A percentile compares a stretch with the other conserved stretches of the same genome.
Conservation (phyloP, 768 basidiomycete species). For the Rhizopogon roseolus region DNA sequence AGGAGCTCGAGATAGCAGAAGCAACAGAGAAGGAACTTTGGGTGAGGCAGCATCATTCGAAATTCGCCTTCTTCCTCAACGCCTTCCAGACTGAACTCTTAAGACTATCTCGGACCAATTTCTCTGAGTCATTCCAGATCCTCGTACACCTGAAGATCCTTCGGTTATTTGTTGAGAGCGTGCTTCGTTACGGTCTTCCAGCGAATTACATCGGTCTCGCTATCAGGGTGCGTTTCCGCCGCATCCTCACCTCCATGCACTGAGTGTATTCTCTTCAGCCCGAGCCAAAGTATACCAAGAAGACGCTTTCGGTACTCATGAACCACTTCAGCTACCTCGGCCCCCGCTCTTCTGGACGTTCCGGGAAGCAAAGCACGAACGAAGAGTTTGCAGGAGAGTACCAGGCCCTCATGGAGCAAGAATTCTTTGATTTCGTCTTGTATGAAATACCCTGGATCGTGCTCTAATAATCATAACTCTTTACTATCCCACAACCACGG, state of each 20-base stretch:
- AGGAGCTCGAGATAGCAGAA: slow-evolving; percentile 76
- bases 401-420: slow-evolving; percentile 89
- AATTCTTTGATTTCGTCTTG: slow-evolving; percentile 92
- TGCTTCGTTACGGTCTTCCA: slow-evolving; percentile 91
- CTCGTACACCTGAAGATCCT: slow-evolving; percentile 91
- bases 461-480: slow-evolving; percentile 33
- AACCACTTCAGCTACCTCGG: slow-evolving; percentile 77
- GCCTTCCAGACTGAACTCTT: slow-evolving; percentile 77
- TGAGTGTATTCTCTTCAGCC: slow-evolving; percentile 46
- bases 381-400: slow-evolving; percentile 89
- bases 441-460: slow-evolving; percentile 92
- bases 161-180: slow-evolving; percentile 90
- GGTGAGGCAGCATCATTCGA: slow-evolving; percentile 44
- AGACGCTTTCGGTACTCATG: slow-evolving; percentile 68
- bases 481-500: slow-evolving; percentile 8
- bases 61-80: background rate
- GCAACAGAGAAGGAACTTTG: slow-evolving; percentile 94
- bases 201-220: slow-evolving; percentile 82
- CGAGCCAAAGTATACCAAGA: slow-evolving; percentile 79
- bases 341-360: slow-evolving; percentile 57
- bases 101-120: slow-evolving; percentile 87
- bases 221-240: slow-evolving; percentile 55
- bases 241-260: background rate
- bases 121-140: slow-evolving; percentile 93
- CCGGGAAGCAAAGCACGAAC: slow-evolving; percentile 36